Evolutionary conservation across 1,284 basidiomycete species (phyloP).

Genomic region (Puccinia polysora): DNA sequence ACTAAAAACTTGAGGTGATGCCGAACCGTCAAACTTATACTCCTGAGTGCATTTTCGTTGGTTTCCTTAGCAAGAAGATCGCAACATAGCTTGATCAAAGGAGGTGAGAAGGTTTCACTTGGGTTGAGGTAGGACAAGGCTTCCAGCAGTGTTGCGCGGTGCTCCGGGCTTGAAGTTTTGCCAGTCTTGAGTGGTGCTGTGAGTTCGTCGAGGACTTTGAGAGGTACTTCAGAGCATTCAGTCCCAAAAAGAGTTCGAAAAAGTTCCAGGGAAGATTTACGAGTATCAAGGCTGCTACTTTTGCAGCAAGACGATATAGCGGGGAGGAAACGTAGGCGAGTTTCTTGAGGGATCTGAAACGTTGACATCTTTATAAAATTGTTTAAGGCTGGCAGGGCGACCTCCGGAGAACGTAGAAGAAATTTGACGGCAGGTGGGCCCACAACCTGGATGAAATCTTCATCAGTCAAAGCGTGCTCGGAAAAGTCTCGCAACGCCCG

Average conservation of each 20-base stretch:
- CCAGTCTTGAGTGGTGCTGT: slow-evolving; percentile 69
- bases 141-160: slow-evolving; percentile 72
- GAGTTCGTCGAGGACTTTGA: slow-evolving; percentile 62
- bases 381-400: slow-evolving; percentile 57
- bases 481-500: slow-evolving; percentile 60
- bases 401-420: slow-evolving; percentile 67
- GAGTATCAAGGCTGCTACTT: slow-evolving; percentile 66
- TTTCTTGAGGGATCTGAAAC: slow-evolving; percentile 59
- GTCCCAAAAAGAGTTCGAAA: slow-evolving; percentile 61
- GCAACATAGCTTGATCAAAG: slow-evolving; percentile 33
- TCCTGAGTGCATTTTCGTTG: slow-evolving; percentile 39
- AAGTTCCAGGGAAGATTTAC: slow-evolving; percentile 61
- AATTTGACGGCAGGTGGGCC: slow-evolving; percentile 69
- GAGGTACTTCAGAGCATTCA: slow-evolving; percentile 45
- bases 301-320: slow-evolving; percentile 68
- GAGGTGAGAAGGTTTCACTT: slow-evolving; percentile 8
- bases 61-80: slow-evolving; percentile 40
- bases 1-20: slow-evolving; percentile 31
- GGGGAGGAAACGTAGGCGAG: slow-evolving; percentile 64
- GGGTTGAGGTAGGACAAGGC: slow-evolving; percentile 59
- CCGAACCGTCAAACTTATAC: slow-evolving; percentile 15
- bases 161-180: slow-evolving; percentile 78
- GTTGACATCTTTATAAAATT: slow-evolving; percentile 55
- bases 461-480: slow-evolving; percentile 56
- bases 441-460: slow-evolving; percentile 59